Evolutionary conservation across 2,329 filamentous ascomycete species (phyloP), one percentile per base, ranked within the genome.

Genomic region (Leptosphaerulina australis): DNA sequence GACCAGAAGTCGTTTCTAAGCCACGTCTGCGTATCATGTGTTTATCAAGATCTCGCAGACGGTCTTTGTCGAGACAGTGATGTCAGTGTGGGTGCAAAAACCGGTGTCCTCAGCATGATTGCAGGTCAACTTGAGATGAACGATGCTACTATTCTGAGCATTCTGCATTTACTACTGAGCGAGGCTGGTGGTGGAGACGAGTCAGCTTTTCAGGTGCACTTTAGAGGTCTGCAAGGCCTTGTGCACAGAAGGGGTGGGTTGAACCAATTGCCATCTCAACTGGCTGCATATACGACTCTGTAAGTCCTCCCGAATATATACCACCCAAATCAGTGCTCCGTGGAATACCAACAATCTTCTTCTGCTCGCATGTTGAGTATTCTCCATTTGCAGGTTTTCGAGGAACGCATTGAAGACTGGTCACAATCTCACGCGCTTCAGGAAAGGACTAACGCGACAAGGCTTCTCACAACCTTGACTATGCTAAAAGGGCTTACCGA

Each of bases 41-140:
- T 70, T 15, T 72, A 65, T 47, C 61, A 67, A 44, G 69, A 72
- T 40, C 46, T 69, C 11, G 43, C 50, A 9, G 63, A 70, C 30
- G 63, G 66, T 4, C 46, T 62, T 6, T 24, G 67, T 18, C 56
- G 66, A 24, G 69, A 72, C 35, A 68, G 59, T 39, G 48, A 57
- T 6, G 59, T 68, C 24, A 72, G 68, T 6, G 61, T 69, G 25
- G 64, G 62, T 45, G 68, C 63, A n/a, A 70, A 70, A 36, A 67
- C 66, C 2, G 65, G 62, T 41, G 47, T 68, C 4, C 44, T 72
- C 12, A 51, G 60, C 5, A 55, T 61, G 18, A 62, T 72, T 12
- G 63, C 60, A 8, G 58, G 64, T n/a, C 60, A 57, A 15, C 50
- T 70, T 9, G 52, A 58, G 18, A 63, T 59, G 8, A 67, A 68